Conservation (phyloP, 441 rosid genomes). For the Adansonia gregorii region DNA sequence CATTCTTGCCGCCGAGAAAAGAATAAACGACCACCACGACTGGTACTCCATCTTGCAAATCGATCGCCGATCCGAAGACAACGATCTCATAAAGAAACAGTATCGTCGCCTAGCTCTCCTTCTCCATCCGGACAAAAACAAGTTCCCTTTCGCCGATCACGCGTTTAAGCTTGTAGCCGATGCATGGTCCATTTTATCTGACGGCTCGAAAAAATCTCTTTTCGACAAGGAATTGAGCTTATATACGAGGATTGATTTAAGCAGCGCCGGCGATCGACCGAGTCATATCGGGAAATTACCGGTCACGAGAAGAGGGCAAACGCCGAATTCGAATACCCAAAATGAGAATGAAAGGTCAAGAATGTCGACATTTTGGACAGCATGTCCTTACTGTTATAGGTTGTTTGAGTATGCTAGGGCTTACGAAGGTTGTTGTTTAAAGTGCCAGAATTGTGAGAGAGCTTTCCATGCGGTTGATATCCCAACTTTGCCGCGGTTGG, state of each 20-base stretch:
- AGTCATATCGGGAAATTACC: constrained; percentile 44
- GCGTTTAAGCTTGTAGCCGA: constrained; percentile 86
- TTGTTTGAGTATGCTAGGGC: constrained; percentile 82
- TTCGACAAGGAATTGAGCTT: constrained; percentile 65
- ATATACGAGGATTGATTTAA: constrained; percentile 64
- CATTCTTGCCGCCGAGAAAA: constrained; percentile 60
- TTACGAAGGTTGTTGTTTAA: constrained; percentile 78
- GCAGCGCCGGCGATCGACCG: constrained; percentile 19
- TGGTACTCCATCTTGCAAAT: constrained; percentile 91
- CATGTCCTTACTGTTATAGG: constrained; percentile 82
- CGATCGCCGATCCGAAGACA: constrained; percentile 57
- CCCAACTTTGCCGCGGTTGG: constrained; percentile 66
- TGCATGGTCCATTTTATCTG: constrained; percentile 83
- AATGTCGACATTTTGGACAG: constrained; percentile 83
- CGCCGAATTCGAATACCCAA: constrained; percentile 4
- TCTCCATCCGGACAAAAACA: constrained; percentile 91
- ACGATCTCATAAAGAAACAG: constrained; percentile 69
- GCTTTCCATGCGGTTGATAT: constrained; percentile 75
- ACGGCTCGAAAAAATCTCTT: constrained; percentile 51
- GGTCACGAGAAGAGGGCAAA: constrained; percentile 43
- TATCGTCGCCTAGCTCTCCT: constrained; percentile 86
- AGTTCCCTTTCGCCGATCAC: constrained; percentile 72
- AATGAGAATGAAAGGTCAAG: constrained; percentile 30
- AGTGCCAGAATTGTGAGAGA: constrained; percentile 70
- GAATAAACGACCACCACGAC: constrained; percentile 64